Evolutionary conservation across 2,329 filamentous ascomycete species (phyloP), one percentile per base, ranked within the genome.

Genomic region (Xylariaceae sp.): DNA sequence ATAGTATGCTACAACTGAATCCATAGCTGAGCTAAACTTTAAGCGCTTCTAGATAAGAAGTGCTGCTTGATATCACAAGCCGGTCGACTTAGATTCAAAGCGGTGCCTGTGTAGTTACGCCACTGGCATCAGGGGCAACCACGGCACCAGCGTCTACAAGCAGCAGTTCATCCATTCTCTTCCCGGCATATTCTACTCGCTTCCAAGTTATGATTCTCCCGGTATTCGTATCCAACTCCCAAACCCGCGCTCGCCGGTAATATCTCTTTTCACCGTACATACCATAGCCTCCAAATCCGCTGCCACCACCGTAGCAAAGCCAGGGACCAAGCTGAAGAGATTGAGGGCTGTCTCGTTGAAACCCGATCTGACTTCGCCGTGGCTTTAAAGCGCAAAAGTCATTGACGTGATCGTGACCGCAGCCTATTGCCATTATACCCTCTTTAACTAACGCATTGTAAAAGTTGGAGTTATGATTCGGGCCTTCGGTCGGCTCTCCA

Each of bases 381-480:
- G 70, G 62, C 49, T n/a, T n/a, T n/a, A 68, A 56, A 65, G 58
- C 71, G 49, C 69, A 72, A 61, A 72, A 72, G 50, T 73, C 70
- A 55, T 73, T 72, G 19, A 69, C 67, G 43, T 71, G 68, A 54
- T 73, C 70, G 55, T 73, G 69, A n/a, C 67, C 69, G 51, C 67
- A 71, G 37, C 70, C 67, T 46, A 73, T 26, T 56, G 69, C 70
- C 33, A 56, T 41, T 50, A 71, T 49, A 14, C 64, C 68, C 60
- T 58, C 69, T 62, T 65, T 58, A 21, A 58, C 65, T 45, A 73
- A 62, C 52, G 68, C 66, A 47, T 70, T 61, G 53, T 73, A 72
- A 54, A 72, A 68, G 50, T 71, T 63, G 2, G 70, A 68, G 53
- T 73, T 71, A 51, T 56, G 56, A 41, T 66, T 70, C 3, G 69